These are phyloP conservation scores for Colletotrichum musicola DNA, from an alignment of 2,329 filamentous ascomycete genomes.

Conservation along the genomic window DNA sequence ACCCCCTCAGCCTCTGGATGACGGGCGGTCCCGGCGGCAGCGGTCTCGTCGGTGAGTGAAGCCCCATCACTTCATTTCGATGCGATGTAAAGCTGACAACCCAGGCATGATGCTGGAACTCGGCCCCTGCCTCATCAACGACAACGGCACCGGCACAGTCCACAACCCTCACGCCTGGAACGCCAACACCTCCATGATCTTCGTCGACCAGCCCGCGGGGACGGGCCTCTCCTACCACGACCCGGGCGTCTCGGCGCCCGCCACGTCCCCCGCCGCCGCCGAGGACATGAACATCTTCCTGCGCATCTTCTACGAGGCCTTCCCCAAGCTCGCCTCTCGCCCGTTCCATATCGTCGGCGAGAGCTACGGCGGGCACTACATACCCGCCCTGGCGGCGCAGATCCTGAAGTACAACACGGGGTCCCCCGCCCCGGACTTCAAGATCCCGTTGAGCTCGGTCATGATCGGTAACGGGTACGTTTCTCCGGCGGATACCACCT, in stretches of 20 bases:
- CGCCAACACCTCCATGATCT: conserved; percentile 52
- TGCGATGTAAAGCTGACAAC: neutral
- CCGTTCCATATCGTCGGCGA: conserved; percentile 63
- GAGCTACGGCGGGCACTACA: conserved; percentile 63
- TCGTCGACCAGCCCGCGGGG: conserved; percentile 66
- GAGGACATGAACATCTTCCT: conserved; percentile 63
- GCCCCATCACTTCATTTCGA: neutral
- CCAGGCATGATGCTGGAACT: conserved; percentile 37
- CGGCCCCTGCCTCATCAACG: conserved; percentile 38
- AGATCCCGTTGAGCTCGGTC: conserved; percentile 57
- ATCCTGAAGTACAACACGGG: conserved; percentile 58
- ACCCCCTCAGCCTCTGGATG: conserved; percentile 66
- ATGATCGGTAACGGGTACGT: conserved; percentile 61
- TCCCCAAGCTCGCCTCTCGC: conserved; percentile 52
- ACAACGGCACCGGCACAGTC: conserved; percentile 29
- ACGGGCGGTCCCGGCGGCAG: conserved; percentile 71
- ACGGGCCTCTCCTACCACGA: conserved; percentile 66
- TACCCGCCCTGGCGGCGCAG: conserved; percentile 57
- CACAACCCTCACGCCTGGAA: conserved; percentile 41
- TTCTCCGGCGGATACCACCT: conserved; percentile 37
- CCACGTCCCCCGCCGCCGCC: conserved; percentile 56
- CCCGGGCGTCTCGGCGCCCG: conserved; percentile 44
- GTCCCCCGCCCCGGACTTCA: conserved; percentile 51
- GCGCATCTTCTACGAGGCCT: conserved; percentile 60
- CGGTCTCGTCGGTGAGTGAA: conserved; percentile 58